These are phyloP conservation scores for Pharus latifolius DNA, from an alignment of 176 grass and related monocot species.

Conservation along the genomic window DNA sequence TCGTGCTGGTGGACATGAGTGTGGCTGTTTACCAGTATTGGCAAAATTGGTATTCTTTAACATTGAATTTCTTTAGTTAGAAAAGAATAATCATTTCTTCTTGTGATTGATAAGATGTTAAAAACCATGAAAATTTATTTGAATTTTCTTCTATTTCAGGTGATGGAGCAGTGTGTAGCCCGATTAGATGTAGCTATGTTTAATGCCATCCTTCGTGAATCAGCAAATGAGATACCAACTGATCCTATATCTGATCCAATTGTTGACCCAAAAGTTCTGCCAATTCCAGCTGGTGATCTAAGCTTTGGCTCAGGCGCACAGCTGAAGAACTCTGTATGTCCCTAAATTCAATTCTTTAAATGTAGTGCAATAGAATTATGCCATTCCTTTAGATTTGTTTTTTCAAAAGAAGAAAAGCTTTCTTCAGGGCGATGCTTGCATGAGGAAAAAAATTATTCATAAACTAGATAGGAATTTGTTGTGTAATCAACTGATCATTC, in stretches of 20 bases:
- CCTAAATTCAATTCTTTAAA: slow-evolving; percentile 6
- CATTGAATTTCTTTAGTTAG: background rate
- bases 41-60: slow-evolving; percentile 67
- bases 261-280: slow-evolving; percentile 73
- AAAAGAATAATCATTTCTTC: background rate
- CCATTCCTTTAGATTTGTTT: slow-evolving; percentile 1
- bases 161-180: slow-evolving; percentile 89
- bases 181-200: slow-evolving; percentile 95
- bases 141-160: slow-evolving; percentile 38
- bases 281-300: slow-evolving; percentile 84
- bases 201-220: slow-evolving; percentile 97
- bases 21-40: slow-evolving; percentile 78
- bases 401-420: background rate
- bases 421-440: background rate
- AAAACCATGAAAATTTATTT: slow-evolving; percentile 10
- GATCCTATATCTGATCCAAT: slow-evolving; percentile 97
- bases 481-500: background rate
- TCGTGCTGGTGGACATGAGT: slow-evolving; percentile 62
- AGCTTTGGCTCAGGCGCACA: slow-evolving; percentile 95
- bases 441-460: background rate
- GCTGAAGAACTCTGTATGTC: slow-evolving; percentile 84
- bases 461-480: slow-evolving; percentile 10
- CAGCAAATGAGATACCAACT: slow-evolving; percentile 65
- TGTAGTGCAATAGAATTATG: background rate
- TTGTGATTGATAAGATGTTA: background rate